Evolutionary conservation across 306 rosid genomes (phyloP).

Genomic region (Prosopis cineraria): DNA sequence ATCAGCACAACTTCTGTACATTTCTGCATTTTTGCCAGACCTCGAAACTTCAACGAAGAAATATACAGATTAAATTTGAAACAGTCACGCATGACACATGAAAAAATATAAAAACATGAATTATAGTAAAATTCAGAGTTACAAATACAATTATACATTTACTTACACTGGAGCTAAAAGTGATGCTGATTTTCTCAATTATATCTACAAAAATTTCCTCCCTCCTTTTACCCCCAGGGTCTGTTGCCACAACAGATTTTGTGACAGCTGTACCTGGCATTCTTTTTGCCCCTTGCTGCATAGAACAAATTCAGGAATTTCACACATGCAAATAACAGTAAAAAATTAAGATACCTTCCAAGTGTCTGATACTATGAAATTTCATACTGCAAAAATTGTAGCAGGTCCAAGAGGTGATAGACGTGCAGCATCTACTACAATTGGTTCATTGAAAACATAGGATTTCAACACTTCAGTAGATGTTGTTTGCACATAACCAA

Average conservation of each 20-base stretch:
- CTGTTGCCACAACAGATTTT: constrained; percentile 84
- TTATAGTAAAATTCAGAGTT: constrained; percentile 21
- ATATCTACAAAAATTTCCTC: constrained; percentile 92
- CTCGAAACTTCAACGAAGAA: not conserved
- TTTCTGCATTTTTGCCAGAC: not conserved
- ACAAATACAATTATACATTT: constrained; percentile 21
- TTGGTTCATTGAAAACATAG: constrained; percentile 76
- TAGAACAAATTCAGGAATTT: constrained; percentile 38
- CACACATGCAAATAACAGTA: constrained; percentile 6
- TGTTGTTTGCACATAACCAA: constrained; percentile 85
- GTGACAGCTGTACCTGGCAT: constrained; percentile 92
- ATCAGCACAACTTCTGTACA: constrained; percentile 22
- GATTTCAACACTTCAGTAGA: constrained; percentile 87
- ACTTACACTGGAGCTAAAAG: constrained; percentile 89
- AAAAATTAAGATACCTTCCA: constrained; percentile 14
- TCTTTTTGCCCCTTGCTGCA: constrained; percentile 83
- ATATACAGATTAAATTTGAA: not conserved
- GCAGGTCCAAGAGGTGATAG: constrained; percentile 74
- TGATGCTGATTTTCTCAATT: constrained; percentile 91
- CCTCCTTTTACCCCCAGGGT: constrained; percentile 81
- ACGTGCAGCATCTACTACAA: constrained; percentile 61
- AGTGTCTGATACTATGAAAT: constrained; percentile 1
- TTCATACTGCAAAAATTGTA: constrained; percentile 62
- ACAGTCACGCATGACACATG: constrained; percentile 27
- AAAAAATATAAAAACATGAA: constrained; percentile 14